Percentiles rank a stretch among this genome's conserved stretches.
These are phyloP conservation scores for Lasiodiplodia hormozganensis DNA, from an alignment of 2,329 filamentous ascomycete genomes.

Conservation along the genomic window DNA sequence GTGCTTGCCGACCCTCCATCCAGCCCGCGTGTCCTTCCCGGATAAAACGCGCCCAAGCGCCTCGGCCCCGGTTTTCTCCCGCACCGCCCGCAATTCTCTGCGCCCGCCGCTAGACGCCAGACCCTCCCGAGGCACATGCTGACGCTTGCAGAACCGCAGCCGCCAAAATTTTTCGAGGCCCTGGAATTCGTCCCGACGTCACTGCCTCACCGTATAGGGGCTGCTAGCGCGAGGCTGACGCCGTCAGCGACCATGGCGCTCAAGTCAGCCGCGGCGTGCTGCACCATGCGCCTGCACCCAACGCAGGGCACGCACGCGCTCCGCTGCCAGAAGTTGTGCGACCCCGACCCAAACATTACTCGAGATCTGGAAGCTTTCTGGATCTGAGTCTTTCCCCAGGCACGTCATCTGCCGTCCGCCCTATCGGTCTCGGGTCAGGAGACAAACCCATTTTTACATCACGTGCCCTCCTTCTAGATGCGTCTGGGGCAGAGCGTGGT, in stretches of 20 bases:
- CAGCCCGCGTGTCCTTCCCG: not conserved
- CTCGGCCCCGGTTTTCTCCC: constrained; percentile 24
- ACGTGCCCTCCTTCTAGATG: constrained; percentile 26
- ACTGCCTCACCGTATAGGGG: not conserved
- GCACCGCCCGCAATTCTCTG: constrained; percentile 16
- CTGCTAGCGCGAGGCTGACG: not conserved
- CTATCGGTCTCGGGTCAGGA: constrained; percentile 19
- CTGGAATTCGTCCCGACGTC: constrained; percentile 2
- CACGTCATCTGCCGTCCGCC: constrained; percentile 19
- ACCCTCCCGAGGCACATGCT: constrained; percentile 12
- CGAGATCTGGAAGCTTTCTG: constrained; percentile 5
- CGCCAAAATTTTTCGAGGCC: not conserved
- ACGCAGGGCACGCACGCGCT: not conserved
- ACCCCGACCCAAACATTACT: constrained; percentile 21
- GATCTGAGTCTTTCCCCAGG: constrained; percentile 24
- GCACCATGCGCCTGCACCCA: constrained; percentile 6
- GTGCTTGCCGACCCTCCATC: not conserved
- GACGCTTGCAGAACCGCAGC: not conserved
- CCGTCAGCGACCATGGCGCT: not conserved
- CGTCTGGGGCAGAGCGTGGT: constrained; percentile 15
- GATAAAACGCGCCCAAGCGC: constrained; percentile 11
- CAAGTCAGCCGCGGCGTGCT: not conserved
- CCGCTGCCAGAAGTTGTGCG: constrained; percentile 6
- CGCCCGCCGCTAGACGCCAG: constrained; percentile 8
- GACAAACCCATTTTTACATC: constrained; percentile 23